Conservation (phyloP, 805 yeast genomes). For the Zygotorulaspora florentina region DNA sequence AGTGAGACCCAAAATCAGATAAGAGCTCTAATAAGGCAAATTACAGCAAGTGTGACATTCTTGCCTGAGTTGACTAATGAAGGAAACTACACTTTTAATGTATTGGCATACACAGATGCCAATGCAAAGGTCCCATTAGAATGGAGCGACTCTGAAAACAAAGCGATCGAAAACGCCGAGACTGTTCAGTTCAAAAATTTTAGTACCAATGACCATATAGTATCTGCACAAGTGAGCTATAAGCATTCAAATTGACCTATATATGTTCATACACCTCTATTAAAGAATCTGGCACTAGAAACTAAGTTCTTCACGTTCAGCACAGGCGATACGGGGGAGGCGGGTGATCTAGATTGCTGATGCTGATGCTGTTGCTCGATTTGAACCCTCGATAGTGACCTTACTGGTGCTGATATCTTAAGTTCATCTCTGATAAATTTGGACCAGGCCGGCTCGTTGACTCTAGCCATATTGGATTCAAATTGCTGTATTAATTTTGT, state of each 20-base stretch:
- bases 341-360: constrained; percentile 11
- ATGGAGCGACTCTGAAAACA: constrained; percentile 77
- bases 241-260: constrained; percentile 17
- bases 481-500: constrained; percentile 15
- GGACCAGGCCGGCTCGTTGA: constrained; percentile 30
- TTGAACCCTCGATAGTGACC: constrained; percentile 9
- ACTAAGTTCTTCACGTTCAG: constrained; percentile 19
- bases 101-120: constrained; percentile 75
- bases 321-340: constrained; percentile 1
- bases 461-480: constrained; percentile 22
- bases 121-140: constrained; percentile 65
- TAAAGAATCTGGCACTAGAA: constrained; percentile 22
- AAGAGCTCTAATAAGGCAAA: constrained; percentile 82
- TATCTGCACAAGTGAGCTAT: constrained; percentile 64
- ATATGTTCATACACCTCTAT: constrained; percentile 24
- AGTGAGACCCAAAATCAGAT: constrained; percentile 62
- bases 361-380: constrained; percentile 13
- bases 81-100: constrained; percentile 70
- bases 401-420: constrained; percentile 17
- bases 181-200: constrained; percentile 66
- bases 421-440: constrained; percentile 27
- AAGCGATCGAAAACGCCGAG: constrained; percentile 56
- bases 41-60: constrained; percentile 82
- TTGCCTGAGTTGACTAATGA: constrained; percentile 64
- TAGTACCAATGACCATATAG: constrained; percentile 60